These are phyloP conservation scores for Aspergillus flavus DNA, from an alignment of 2,329 filamentous ascomycete species.

Conservation along the genomic window DNA sequence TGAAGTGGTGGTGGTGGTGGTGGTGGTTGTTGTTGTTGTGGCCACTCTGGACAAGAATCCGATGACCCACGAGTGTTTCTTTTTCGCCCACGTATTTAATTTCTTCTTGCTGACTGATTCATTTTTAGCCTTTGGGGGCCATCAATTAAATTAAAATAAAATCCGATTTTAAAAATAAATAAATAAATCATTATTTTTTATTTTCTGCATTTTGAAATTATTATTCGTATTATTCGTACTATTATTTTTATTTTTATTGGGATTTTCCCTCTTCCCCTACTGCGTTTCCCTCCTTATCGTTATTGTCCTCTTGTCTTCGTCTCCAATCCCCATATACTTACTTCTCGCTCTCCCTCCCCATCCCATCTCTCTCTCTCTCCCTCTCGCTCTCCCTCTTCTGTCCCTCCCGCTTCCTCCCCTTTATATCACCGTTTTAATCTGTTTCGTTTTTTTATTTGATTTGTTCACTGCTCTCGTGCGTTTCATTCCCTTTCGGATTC, in stretches of 20 bases:
- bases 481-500: slow-evolving; percentile 9
- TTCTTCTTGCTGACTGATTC: not conserved
- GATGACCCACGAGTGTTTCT: slow-evolving; percentile 11
- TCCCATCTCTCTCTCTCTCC: slow-evolving; percentile 1
- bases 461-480: slow-evolving; percentile 10
- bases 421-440: slow-evolving; percentile 54
- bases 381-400: slow-evolving; percentile 6
- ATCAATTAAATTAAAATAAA: not conserved
- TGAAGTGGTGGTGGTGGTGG: not conserved
- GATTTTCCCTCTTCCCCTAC: slow-evolving; percentile 23
- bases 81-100: not conserved
- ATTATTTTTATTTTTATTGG: slow-evolving; percentile 12
- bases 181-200: not conserved
- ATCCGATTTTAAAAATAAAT: not conserved
- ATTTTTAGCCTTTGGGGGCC: not conserved
- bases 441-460: slow-evolving; percentile 9
- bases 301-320: not conserved
- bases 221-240: slow-evolving; percentile 6
- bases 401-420: slow-evolving; percentile 18
- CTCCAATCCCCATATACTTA: not conserved
- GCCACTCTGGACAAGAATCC: not conserved
- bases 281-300: slow-evolving; percentile 5
- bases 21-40: not conserved
- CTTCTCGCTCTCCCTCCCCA: slow-evolving; percentile 3
- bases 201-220: slow-evolving; percentile 6